A percentile compares a stretch with the other conserved stretches of the same genome.
Conservation (phyloP, 2,329 filamentous ascomycete species). For the Xylaria multiplex region DNA sequence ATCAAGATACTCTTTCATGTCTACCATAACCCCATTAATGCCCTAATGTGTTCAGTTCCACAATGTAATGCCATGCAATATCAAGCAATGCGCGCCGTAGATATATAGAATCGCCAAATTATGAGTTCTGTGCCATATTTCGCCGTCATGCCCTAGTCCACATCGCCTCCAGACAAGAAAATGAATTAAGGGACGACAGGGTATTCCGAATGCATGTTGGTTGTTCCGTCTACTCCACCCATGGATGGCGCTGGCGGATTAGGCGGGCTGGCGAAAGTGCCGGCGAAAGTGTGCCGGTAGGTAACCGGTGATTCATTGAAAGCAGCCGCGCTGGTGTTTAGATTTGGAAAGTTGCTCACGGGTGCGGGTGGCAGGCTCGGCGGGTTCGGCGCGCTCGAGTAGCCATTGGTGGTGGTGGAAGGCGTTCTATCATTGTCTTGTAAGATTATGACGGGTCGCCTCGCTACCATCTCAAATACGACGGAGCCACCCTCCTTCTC, state of each 20-base stretch:
- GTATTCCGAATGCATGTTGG: conserved; percentile 23
- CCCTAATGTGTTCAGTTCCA: neutral
- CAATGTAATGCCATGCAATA: neutral
- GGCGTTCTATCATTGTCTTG: conserved; percentile 32
- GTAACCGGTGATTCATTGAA: conserved; percentile 12
- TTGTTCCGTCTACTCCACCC: conserved; percentile 1
- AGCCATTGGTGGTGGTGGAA: conserved; percentile 11
- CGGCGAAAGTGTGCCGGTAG: conserved; percentile 27
- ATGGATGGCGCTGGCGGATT: conserved; percentile 12
- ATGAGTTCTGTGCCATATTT: conserved; percentile 2
- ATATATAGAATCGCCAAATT: conserved; percentile 4
- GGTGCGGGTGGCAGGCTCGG: conserved; percentile 3
- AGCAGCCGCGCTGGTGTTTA: neutral
- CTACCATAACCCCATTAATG: neutral
- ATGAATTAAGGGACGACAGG: conserved; percentile 13
- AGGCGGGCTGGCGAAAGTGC: conserved; percentile 20
- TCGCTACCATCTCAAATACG: conserved; percentile 44
- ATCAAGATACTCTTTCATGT: neutral
- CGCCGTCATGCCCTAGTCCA: neutral
- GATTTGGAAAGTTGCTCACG: conserved; percentile 1
- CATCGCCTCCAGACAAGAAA: too few species aligned
- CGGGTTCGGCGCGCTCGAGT: conserved; percentile 8
- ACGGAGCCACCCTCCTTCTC: conserved; percentile 34
- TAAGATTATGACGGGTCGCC: conserved; percentile 44
- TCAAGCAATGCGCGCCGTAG: neutral